Evolutionary conservation across 108 stramenopile genomes (phyloP), one percentile per base, ranked within the genome.

Genomic region (Nannochloropsis gaditana): DNA sequence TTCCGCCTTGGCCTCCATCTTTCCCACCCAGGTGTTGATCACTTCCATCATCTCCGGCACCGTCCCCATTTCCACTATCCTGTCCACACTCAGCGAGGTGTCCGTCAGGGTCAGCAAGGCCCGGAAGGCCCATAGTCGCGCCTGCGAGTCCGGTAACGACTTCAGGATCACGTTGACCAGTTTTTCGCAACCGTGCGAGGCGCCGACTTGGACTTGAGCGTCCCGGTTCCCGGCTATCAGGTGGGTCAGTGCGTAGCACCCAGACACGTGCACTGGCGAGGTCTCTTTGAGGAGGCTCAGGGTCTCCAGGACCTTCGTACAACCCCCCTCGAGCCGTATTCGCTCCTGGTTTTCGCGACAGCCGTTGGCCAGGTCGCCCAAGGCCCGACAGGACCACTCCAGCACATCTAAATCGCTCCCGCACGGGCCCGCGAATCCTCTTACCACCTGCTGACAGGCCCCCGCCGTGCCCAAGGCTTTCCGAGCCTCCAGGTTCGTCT

Each of bases 211-310:
- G 19, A 73, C 5, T n/a, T 73, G 59, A 73, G 15, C n/a, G 3
- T n/a, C 3, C n/a, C 8, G 4, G 8, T 73, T 73, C 3, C 59
- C 59, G 4, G 59, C 59, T n/a, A 73, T n/a, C 59, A 73, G n/a
- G 6, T 73, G 59, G 19, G 59, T 73, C 59, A 73, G 59, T 73
- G 59, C 59, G n/a, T 73, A 73, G 59, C 59, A 73, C 59, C 59
- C 59, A n/a, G 59, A 15, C 15, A 73, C 15, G 15, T 73, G 59
- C 19, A 73, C 59, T 4, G 19, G 59, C 15, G 59, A 15, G 59
- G 4, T 3, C 59, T 73, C 19, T 4, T 15, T n/a, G n/a, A n/a
- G 59, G 19, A n/a, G 59, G 8, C 6, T n/a, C 59, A 73, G n/a
- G 2, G 59, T 6, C 59, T 15, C 59, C 19, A 73, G 19, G 15